Base-by-base conservation (phyloP, 768 basidiomycete species). In the Tulasnella sp. region DNA sequence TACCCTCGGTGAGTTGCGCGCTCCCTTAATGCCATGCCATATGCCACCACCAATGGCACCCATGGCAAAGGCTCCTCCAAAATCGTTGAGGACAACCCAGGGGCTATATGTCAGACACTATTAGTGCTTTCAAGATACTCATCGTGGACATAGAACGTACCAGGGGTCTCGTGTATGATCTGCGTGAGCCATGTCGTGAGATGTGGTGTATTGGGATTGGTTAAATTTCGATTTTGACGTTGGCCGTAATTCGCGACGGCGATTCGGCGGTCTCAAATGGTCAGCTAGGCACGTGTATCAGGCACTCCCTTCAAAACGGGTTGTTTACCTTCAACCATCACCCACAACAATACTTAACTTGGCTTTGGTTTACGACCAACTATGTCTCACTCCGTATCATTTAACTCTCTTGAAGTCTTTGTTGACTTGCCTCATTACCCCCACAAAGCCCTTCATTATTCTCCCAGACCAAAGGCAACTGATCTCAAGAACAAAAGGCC, bases 11-110 rank as follows among this genome's bases (percentile, higher is more conserved):
- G 92, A 95, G 74, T 97, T 98, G 67, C 95, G 80, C 5, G 93
- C 92, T 61, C 95, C 95, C 75, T 98, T 98, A 66, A 97, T 92
- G 58, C 93, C 91, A 73, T 97, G 93, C 95, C 95, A 98, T 69
- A 97, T 91, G 64, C 88, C 92, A 68, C 95, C 95, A 67, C 95
- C 95, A 58, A 98, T 85, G 34, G 93, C 91, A 71, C 94, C 94
- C 94, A 97, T 97, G 17, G 94, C 82, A 73, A 96, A 95, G 11
- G 94, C 93, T 63, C 92, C 94, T 62, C 95, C 94, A 73, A 94
- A 95, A 76, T 98, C 95, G 77, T 90, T 96, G 67, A 97, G 84
- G 70, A 97, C 88, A 54, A 97, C 94, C 91, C 93, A 97, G 67
- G 95, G 95, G 74, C 95, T 97, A 67, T 32, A 2, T 13, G 9